A percentile compares a stretch with the other conserved stretches of the same genome.
phyloP scores from a whole-genome alignment of 768 basidiomycete genomes.

The Dictyophora rubrovolvata region DNA sequence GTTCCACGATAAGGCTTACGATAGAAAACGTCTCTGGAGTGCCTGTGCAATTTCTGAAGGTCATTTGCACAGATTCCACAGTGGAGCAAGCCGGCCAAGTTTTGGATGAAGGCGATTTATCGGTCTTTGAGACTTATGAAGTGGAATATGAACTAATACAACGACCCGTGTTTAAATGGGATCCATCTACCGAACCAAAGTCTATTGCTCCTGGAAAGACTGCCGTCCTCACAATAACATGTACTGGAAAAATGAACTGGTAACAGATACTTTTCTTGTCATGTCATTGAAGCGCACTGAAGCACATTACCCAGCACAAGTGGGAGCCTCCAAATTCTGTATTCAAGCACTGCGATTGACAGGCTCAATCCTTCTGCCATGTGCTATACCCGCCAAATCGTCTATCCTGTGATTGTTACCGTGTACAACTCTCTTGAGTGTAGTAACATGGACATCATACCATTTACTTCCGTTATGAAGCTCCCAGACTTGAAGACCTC shows the following conservation, averaged over 20 bases:
- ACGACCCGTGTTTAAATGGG: conserved; percentile 75
- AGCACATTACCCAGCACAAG: conserved; percentile 41
- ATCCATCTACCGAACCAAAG: conserved; percentile 30
- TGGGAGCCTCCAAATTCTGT: conserved; percentile 76
- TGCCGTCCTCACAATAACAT: conserved; percentile 55
- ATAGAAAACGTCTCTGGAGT: conserved; percentile 82
- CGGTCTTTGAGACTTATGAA: conserved; percentile 83
- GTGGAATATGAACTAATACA: conserved; percentile 74
- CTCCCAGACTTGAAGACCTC: conserved; percentile 12
- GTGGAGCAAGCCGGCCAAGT: conserved; percentile 64
- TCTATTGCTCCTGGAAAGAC: conserved; percentile 62
- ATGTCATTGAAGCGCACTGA: background rate
- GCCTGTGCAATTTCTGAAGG: conserved; percentile 74
- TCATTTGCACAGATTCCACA: conserved; percentile 88
- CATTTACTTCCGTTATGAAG: conserved; percentile 34
- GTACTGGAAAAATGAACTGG: conserved; percentile 90
- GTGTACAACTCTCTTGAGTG: conserved; percentile 95
- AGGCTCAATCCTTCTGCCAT: conserved; percentile 28
- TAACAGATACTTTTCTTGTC: conserved; percentile 21
- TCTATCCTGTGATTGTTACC: conserved; percentile 83
- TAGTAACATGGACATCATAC: conserved; percentile 69
- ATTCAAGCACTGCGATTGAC: conserved; percentile 46
- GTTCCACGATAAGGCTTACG: conserved; percentile 75
- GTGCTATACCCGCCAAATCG: conserved; percentile 81
- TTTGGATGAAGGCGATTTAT: conserved; percentile 69